Percentiles rank a stretch among this genome's conserved stretches.
phyloP scores from a whole-genome alignment of 495 filamentous ascomycete genomes.

The Chaetomium tenue region DNA sequence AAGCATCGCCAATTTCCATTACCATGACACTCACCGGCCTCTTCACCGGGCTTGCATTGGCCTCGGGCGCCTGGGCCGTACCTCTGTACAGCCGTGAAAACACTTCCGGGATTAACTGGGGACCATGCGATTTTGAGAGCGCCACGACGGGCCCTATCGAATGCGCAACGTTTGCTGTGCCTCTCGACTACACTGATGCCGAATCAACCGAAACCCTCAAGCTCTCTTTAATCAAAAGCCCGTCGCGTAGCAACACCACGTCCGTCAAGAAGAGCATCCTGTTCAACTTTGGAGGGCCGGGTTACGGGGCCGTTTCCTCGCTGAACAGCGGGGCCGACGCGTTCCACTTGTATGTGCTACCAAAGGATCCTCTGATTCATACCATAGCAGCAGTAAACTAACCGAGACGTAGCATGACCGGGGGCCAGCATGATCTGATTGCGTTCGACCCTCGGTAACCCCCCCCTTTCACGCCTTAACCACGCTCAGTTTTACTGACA shows the following conservation, averaged over 20 bases:
- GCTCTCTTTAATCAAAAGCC: background rate
- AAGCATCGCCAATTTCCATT: background rate
- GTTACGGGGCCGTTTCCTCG: conserved; percentile 27
- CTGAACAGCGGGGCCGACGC: conserved; percentile 23
- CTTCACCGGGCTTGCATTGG: background rate
- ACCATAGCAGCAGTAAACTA: conserved; percentile 6
- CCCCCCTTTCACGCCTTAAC: background rate
- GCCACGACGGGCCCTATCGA: background rate
- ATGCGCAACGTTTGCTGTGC: background rate
- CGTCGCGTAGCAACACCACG: background rate
- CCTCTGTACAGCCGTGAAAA: background rate
- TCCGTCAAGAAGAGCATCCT: conserved; percentile 41
- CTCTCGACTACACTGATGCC: conserved; percentile 1
- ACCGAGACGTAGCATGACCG: conserved; percentile 18
- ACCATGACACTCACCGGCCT: background rate
- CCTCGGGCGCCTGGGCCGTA: background rate
- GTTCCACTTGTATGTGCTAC: conserved; percentile 13
- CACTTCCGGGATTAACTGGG: background rate
- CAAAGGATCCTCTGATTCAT: conserved; percentile 18
- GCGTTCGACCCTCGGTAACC: conserved; percentile 43
- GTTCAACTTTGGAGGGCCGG: conserved; percentile 50
- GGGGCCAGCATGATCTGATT: conserved; percentile 43
- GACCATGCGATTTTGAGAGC: background rate
- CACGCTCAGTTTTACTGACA: background rate
- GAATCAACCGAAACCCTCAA: background rate